Percentiles rank a stretch among this genome's conserved stretches.
phyloP scores from a whole-genome alignment of 202 grass and related monocot species.

The Schoenoplectus triqueter region DNA sequence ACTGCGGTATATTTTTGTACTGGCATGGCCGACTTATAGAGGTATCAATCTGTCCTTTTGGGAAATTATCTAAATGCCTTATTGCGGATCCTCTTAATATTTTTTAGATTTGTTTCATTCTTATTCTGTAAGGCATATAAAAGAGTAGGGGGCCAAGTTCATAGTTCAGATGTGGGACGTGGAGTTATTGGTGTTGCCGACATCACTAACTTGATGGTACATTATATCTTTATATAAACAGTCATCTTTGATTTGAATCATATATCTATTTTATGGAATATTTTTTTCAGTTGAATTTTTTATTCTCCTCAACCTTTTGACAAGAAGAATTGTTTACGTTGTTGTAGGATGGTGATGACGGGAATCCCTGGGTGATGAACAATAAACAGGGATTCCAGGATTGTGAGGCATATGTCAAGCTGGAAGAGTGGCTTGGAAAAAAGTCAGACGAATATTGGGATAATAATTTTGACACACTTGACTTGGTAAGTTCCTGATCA shows the following conservation, averaged over 20 bases:
- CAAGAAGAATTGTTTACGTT: constrained; percentile 34
- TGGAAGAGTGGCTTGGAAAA: constrained; percentile 76
- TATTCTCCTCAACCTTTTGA: constrained; percentile 4
- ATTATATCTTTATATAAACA: constrained; percentile 14
- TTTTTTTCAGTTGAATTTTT: constrained; percentile 18
- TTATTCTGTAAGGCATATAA: constrained; percentile 69
- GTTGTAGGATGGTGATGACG: constrained; percentile 74
- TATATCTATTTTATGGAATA: background rate
- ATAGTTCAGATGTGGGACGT: constrained; percentile 60
- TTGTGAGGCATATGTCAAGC: constrained; percentile 73
- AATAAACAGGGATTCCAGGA: constrained; percentile 94
- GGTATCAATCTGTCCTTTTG: constrained; percentile 39
- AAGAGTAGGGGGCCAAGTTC: constrained; percentile 70
- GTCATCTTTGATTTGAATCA: constrained; percentile 15
- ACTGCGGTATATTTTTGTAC: constrained; percentile 86
- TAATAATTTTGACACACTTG: constrained; percentile 60
- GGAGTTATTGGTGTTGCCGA: constrained; percentile 84
- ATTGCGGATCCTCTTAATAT: constrained; percentile 19
- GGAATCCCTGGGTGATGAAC: constrained; percentile 77
- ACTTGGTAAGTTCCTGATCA: constrained; percentile 56
- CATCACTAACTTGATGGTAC: constrained; percentile 74
- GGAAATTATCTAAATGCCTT: constrained; percentile 35
- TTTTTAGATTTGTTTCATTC: constrained; percentile 23
- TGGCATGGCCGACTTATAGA: constrained; percentile 92
- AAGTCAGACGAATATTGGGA: constrained; percentile 74